A percentile compares a stretch with the other conserved stretches of the same genome.
These are phyloP conservation scores for Aspergillus fructus DNA, from an alignment of 2,329 filamentous ascomycete species.

Conservation along the genomic window DNA sequence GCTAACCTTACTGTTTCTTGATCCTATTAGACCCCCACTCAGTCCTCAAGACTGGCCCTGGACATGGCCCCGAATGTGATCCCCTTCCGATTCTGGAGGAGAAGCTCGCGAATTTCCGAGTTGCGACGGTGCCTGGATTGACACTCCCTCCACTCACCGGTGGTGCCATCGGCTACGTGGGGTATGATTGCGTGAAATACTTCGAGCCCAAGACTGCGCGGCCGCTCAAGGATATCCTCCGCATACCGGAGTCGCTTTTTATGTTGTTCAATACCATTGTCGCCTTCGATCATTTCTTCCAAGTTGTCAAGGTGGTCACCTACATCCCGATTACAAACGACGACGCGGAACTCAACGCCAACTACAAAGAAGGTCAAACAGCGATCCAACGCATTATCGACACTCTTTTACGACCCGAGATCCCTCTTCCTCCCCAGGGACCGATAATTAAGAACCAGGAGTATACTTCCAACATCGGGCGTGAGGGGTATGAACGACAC, in stretches of 20 bases:
- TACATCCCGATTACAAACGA: conserved; percentile 72
- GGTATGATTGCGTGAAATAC: conserved; percentile 95
- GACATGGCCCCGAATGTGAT: conserved; percentile 80
- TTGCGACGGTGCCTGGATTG: conserved; percentile 79
- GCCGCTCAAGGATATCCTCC: conserved; percentile 80
- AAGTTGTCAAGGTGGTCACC: conserved; percentile 88
- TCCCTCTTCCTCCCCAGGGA: conserved; percentile 72
- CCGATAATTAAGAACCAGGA: conserved; percentile 72
- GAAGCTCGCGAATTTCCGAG: conserved; percentile 74
- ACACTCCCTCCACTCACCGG: conserved; percentile 83
- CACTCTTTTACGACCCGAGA: conserved; percentile 70
- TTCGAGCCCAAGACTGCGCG: conserved; percentile 96
- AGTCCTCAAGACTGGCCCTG: conserved; percentile 81
- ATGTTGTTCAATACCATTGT: conserved; percentile 96
- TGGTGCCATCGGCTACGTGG: conserved; percentile 93
- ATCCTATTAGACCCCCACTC: conserved; percentile 60
- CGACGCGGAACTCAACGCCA: conserved; percentile 59
- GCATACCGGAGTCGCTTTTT: conserved; percentile 90
- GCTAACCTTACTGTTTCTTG: not conserved
- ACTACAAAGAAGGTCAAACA: conserved; percentile 67
- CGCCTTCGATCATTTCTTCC: conserved; percentile 92
- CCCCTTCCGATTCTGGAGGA: conserved; percentile 72
- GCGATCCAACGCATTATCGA: conserved; percentile 67
- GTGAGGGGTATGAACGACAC: conserved; percentile 83
- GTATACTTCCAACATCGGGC: conserved; percentile 90